Conservation (phyloP, 2,329 filamentous ascomycete species). For the Chrysoporthe austroafricana region DNA sequence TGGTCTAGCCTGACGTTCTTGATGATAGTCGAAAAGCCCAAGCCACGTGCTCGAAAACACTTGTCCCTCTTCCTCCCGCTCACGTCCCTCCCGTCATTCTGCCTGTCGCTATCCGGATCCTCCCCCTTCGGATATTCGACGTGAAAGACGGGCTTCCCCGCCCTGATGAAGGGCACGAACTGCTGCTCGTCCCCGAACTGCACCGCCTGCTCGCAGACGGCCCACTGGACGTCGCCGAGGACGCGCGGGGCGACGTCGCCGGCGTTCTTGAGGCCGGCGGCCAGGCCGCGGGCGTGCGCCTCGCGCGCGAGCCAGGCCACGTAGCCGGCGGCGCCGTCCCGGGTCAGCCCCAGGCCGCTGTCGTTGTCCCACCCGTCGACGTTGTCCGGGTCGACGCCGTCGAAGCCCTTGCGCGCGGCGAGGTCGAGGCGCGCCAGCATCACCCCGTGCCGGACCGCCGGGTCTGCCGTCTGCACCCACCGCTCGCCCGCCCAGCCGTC, state of each 20-base stretch:
- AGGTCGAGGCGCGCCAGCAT: conserved; percentile 56
- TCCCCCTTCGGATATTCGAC: conserved; percentile 60
- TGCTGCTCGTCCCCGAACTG: conserved; percentile 55
- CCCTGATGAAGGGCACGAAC: conserved; percentile 53
- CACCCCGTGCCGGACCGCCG: conserved; percentile 52
- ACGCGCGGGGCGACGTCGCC: conserved; percentile 48
- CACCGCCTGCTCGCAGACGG: conserved; percentile 62
- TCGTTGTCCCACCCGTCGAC: conserved; percentile 59
- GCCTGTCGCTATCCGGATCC: conserved; percentile 25
- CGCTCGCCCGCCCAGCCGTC: conserved; percentile 60
- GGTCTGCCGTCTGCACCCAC: conserved; percentile 56
- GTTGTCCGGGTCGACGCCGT: conserved; percentile 64
- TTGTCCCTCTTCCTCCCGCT: conserved; percentile 40
- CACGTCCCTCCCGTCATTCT: conserved; percentile 40
- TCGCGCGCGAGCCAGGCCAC: conserved; percentile 54
- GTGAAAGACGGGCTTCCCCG: conserved; percentile 62
- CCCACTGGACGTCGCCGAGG: conserved; percentile 52
- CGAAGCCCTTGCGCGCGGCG: conserved; percentile 56
- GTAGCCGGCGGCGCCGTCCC: conserved; percentile 51
- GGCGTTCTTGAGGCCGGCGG: conserved; percentile 62
- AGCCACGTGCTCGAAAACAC: conserved; percentile 30
- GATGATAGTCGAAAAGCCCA: conserved; percentile 29
- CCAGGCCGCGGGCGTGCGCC: conserved; percentile 49
- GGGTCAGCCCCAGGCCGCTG: conserved; percentile 56
- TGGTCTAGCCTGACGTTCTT: conserved; percentile 27